phyloP scores from a whole-genome alignment of 2,329 filamentous ascomycete genomes.

The Fusarium illudens region DNA sequence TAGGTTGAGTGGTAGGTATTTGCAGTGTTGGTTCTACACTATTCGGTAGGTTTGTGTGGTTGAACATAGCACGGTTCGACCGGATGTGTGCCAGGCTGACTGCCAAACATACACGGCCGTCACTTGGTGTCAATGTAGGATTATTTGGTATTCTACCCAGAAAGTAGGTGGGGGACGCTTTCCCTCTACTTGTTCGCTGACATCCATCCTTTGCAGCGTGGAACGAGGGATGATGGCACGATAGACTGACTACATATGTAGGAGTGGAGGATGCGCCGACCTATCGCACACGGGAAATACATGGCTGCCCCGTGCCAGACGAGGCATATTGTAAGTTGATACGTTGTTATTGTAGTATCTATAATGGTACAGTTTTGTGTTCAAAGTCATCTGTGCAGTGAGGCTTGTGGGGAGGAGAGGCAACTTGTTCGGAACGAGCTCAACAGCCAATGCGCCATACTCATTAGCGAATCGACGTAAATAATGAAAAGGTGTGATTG shows the following conservation, averaged over 20 bases:
- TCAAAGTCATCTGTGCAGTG: background rate
- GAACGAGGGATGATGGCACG: background rate
- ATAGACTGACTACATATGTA: no score
- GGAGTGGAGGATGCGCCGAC: background rate
- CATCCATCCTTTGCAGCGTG: background rate
- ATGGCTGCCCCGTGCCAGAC: background rate
- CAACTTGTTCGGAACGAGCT: background rate
- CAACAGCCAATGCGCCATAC: background rate
- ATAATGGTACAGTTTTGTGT: background rate
- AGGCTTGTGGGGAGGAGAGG: background rate
- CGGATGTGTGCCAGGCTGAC: background rate
- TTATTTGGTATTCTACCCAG: background rate
- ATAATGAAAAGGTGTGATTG: accelerated
- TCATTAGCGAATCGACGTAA: background rate
- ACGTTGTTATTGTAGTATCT: background rate
- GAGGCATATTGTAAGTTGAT: background rate
- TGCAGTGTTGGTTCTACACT: background rate
- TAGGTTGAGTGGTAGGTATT: background rate
- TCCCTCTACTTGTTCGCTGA: background rate
- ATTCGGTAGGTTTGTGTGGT: background rate
- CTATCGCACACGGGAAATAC: background rate
- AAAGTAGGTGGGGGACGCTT: background rate
- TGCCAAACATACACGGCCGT: background rate
- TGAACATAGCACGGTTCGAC: background rate
- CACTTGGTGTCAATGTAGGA: background rate